Evolutionary conservation across 257 asterid genomes (phyloP).

Genomic region (Lycium barbarum): DNA sequence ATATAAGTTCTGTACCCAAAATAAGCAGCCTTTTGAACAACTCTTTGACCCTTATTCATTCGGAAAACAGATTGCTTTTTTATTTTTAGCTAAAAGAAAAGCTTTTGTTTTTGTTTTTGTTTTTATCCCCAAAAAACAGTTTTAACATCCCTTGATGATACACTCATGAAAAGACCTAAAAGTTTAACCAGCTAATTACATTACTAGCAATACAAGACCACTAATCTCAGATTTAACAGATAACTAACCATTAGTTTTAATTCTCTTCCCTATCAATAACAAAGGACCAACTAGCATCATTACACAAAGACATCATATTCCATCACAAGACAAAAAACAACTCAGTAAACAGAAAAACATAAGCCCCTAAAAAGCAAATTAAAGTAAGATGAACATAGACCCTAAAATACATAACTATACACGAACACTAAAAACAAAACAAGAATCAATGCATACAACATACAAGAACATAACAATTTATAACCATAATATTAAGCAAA

Average conservation of each 20-base stretch:
- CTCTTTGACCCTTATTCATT: slow-evolving; percentile 4
- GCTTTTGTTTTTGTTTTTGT: not conserved
- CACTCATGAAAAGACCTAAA: not conserved
- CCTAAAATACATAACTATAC: slow-evolving; percentile 8
- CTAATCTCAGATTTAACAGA: not conserved
- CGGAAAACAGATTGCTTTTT: not conserved
- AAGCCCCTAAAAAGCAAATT: slow-evolving; percentile 1
- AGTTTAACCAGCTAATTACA: not conserved
- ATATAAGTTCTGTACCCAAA: not conserved
- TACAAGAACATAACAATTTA: not conserved
- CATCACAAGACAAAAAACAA: slow-evolving; percentile 13
- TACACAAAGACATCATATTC: not conserved
- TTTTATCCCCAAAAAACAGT: not conserved
- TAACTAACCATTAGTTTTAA: not conserved
- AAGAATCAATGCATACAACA: not conserved
- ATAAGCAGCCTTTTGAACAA: not conserved
- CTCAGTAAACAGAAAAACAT: not conserved
- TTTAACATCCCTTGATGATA: not conserved
- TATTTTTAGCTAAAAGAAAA: not conserved
- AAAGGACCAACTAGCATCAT: not conserved
- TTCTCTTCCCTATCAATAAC: not conserved
- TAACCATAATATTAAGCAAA: not conserved
- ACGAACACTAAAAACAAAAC: not conserved
- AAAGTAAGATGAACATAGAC: not conserved
- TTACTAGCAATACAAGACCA: not conserved